phyloP scores from a whole-genome alignment of 2,329 filamentous ascomycete species.

The Aspergillus novoparasiticus region DNA sequence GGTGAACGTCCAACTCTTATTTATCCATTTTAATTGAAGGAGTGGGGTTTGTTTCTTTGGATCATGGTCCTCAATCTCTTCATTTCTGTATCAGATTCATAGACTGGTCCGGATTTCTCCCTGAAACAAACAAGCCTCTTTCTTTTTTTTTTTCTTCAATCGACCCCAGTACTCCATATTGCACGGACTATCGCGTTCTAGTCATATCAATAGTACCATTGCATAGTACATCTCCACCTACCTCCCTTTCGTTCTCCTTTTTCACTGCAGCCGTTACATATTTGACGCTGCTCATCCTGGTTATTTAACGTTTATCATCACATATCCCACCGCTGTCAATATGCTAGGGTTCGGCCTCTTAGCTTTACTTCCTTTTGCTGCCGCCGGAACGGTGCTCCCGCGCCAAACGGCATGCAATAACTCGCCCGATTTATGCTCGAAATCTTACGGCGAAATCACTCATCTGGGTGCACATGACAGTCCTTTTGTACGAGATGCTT shows the following conservation, averaged over 20 bases:
- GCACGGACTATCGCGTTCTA: neutral
- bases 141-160: neutral
- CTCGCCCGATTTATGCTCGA: slow-evolving; percentile 71
- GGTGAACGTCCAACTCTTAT: neutral
- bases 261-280: neutral
- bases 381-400: slow-evolving; percentile 31
- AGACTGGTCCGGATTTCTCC: neutral
- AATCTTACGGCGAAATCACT: slow-evolving; percentile 74
- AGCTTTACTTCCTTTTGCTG: slow-evolving; percentile 31
- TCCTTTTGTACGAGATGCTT: slow-evolving; percentile 68
- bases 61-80: neutral
- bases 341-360: slow-evolving; percentile 36
- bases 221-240: neutral
- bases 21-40: neutral
- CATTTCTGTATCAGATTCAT: slow-evolving; percentile 7
- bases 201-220: neutral
- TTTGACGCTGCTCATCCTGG: neutral
- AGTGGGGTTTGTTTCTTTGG: slow-evolving; percentile 1
- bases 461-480: slow-evolving; percentile 77
- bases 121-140: neutral
- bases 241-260: neutral
- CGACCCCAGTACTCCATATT: neutral
- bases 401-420: slow-evolving; percentile 71
- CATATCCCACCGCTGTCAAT: neutral
- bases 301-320: neutral